phyloP scores from a whole-genome alignment of 805 yeast species.

The Tetrapisispora iriomotensis region DNA sequence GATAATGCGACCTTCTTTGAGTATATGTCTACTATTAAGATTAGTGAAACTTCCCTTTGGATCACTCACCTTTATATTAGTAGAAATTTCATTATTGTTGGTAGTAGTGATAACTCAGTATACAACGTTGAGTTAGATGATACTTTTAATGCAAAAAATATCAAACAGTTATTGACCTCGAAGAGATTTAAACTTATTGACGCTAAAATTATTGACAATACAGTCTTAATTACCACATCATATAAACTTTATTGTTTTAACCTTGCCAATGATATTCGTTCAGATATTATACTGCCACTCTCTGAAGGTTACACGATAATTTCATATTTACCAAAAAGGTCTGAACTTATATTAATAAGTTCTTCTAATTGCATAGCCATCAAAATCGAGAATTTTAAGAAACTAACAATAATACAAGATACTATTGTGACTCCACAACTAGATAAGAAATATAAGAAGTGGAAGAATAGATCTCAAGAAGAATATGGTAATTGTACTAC shows the following conservation, averaged over 20 bases:
- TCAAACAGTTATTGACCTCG: slow-evolving; percentile 5
- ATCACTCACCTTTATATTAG: slow-evolving; percentile 15
- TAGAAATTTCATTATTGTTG: slow-evolving; percentile 7
- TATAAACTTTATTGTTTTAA: not conserved
- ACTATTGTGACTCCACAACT: slow-evolving; percentile 17
- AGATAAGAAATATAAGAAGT: slow-evolving; percentile 20
- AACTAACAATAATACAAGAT: slow-evolving; percentile 11
- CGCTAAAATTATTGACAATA: slow-evolving; percentile 7
- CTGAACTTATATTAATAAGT: not conserved
- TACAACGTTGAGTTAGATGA: slow-evolving; percentile 3
- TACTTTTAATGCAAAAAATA: not conserved
- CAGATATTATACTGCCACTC: not conserved
- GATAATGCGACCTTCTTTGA: not conserved
- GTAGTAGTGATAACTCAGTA: slow-evolving; percentile 20
- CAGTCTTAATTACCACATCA: slow-evolving; percentile 9
- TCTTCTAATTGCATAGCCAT: not conserved
- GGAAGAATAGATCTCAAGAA: slow-evolving; percentile 22
- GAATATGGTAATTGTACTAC: slow-evolving; percentile 21
- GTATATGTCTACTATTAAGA: not conserved
- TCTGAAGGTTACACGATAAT: slow-evolving; percentile 1
- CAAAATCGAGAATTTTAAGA: slow-evolving; percentile 1
- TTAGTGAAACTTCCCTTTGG: slow-evolving; percentile 8
- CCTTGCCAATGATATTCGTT: not conserved
- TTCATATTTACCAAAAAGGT: not conserved
- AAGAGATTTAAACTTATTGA: slow-evolving; percentile 18